Evolutionary conservation across 31 red algal genomes (phyloP).

Genomic region (Porphyra umbilicalis): DNA sequence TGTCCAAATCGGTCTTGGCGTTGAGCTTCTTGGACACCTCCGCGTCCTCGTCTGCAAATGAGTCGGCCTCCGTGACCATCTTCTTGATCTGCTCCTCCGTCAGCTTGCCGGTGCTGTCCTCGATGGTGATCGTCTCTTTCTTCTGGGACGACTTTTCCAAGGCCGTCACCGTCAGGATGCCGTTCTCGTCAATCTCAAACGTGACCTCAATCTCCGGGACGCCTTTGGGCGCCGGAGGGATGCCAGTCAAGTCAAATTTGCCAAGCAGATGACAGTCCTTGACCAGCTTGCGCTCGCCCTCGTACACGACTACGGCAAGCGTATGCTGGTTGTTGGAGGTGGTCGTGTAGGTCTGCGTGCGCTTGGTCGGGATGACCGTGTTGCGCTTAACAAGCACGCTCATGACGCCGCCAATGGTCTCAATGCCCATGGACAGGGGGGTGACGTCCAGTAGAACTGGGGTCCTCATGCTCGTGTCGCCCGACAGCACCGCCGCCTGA

Average conservation of each 20-base stretch:
- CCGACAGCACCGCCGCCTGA: constrained; percentile 91
- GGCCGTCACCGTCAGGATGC: constrained; percentile 90
- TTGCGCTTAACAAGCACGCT: constrained; percentile 89
- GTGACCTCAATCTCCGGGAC: constrained; percentile 96
- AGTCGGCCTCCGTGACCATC: constrained; percentile 91
- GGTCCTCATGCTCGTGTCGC: constrained; percentile 63
- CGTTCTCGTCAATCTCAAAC: constrained; percentile 96
- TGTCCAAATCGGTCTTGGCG: constrained; percentile 79
- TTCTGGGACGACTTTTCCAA: constrained; percentile 90
- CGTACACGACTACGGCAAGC: constrained; percentile 78
- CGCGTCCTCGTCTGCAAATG: constrained; percentile 84
- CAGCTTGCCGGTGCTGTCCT: constrained; percentile 69
- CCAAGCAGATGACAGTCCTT: constrained; percentile 88
- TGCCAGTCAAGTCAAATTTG: constrained; percentile 87
- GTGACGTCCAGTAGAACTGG: constrained; percentile 92
- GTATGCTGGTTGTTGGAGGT: constrained; percentile 81
- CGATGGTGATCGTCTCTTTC: constrained; percentile 86
- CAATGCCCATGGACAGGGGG: constrained; percentile 91
- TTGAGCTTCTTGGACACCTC: constrained; percentile 59
- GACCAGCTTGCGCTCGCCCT: constrained; percentile 95
- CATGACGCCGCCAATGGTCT: constrained; percentile 96
- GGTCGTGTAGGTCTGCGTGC: constrained; percentile 90
- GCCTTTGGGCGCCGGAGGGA: constrained; percentile 71
- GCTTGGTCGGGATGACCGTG: constrained; percentile 84
- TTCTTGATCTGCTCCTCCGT: constrained; percentile 79